A percentile compares a stretch with the other conserved stretches of the same genome.
Evolutionary conservation across 495 filamentous ascomycete species (phyloP).

Genomic region (Tuber magnatum): DNA sequence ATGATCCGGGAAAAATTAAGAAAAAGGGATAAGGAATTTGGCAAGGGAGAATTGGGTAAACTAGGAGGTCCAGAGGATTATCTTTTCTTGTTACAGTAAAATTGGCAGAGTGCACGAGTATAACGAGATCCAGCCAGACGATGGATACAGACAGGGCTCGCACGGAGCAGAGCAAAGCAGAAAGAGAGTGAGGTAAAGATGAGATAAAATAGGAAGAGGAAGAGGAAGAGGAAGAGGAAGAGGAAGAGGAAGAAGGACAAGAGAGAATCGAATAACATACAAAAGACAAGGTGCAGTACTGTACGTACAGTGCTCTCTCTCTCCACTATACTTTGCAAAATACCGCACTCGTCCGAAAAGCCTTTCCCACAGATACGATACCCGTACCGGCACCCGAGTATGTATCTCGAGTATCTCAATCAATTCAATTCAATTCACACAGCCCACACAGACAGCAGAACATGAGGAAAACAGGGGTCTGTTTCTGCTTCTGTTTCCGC

Average conservation of each 20-base stretch:
- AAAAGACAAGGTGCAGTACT: constrained; percentile 12
- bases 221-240: too few species aligned
- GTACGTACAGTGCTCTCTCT: too few species aligned
- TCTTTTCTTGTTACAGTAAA: background rate
- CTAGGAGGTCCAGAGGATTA: background rate
- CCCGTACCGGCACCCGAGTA: background rate
- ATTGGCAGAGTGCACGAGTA: background rate
- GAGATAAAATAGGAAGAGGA: background rate
- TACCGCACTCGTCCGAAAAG: constrained; percentile 7
- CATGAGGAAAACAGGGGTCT: background rate
- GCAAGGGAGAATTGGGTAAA: constrained; percentile 3
- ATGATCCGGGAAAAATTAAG: constrained; percentile 12
- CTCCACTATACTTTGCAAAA: background rate
- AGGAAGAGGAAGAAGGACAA: too few species aligned
- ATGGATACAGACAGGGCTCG: background rate
- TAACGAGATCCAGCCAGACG: background rate
- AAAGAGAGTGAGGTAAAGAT: background rate
- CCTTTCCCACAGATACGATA: background rate
- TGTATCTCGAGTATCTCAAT: background rate
- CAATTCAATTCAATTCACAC: background rate
- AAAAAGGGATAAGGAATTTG: constrained; percentile 4
- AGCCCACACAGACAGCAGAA: constrained; percentile 10
- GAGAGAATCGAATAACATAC: too few species aligned
- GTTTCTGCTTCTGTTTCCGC: background rate
- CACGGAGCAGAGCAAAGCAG: background rate